These are phyloP conservation scores for Zymoseptoria ardabiliae DNA, from an alignment of 2,329 filamentous ascomycete genomes.

Conservation along the genomic window DNA sequence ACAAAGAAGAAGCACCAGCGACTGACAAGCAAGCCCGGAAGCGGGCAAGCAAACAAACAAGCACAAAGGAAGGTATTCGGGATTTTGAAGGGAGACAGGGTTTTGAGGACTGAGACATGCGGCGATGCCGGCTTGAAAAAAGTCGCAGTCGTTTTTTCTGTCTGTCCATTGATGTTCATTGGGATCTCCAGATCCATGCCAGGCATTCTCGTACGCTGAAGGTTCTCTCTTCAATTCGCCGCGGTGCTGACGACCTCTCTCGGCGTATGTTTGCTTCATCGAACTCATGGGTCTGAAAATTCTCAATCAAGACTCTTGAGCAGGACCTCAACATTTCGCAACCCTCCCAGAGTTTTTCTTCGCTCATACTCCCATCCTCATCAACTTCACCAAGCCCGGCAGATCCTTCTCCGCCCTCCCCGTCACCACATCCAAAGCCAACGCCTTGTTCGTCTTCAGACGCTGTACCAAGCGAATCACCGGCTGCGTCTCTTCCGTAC, in stretches of 20 bases:
- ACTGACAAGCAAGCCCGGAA: neutral
- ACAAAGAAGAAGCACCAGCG: neutral
- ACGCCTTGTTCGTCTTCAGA: neutral
- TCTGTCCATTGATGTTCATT: too few relatives aligned
- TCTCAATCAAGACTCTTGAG: neutral
- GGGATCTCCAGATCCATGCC: too few relatives aligned
- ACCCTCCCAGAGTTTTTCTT: neutral
- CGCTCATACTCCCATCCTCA: neutral
- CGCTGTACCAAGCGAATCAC: neutral
- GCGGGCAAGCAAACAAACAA: neutral
- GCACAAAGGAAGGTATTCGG: too few relatives aligned
- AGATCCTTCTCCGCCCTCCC: neutral
- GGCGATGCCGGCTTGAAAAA: too few relatives aligned
- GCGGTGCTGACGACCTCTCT: neutral
- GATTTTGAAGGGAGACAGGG: too few relatives aligned
- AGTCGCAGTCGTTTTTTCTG: too few relatives aligned
- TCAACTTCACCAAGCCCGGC: neutral
- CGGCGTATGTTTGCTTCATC: too few relatives aligned
- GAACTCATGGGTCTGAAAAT: neutral
- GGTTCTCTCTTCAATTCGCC: too few relatives aligned
- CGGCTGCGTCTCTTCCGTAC: neutral
- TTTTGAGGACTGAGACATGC: too few relatives aligned
- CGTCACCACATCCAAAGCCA: neutral
- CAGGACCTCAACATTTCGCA: neutral
- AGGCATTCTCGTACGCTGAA: too few relatives aligned